Evolutionary conservation across 148 eudicot genomes (phyloP).

Genomic region (Fallopia convolvulus): DNA sequence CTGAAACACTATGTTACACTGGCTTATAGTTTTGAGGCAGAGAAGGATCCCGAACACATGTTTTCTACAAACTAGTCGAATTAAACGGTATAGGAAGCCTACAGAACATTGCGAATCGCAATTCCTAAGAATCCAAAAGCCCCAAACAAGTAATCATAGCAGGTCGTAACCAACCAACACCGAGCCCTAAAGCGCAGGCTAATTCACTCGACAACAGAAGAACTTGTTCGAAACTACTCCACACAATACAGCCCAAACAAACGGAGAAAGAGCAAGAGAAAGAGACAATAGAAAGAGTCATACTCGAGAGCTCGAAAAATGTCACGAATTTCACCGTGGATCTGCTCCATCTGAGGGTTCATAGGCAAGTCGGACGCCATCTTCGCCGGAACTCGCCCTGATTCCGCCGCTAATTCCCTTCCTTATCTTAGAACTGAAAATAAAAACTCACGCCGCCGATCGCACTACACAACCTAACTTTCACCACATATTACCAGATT

Average conservation of each 20-base stretch:
- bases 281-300: slow-evolving; percentile 15
- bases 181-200: not conserved
- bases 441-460: not conserved
- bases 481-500: slow-evolving; percentile 6
- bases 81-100: not conserved
- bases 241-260: not conserved
- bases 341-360: slow-evolving; percentile 98
- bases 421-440: not conserved
- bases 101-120: no score
- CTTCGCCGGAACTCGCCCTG: slow-evolving; percentile 22
- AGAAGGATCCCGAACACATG: not conserved
- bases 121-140: not conserved
- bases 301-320: slow-evolving; percentile 92
- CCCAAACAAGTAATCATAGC: not conserved
- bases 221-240: not conserved
- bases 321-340: slow-evolving; percentile 95
- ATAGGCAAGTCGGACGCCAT: slow-evolving; percentile 64
- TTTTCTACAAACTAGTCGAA: not conserved
- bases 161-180: not conserved
- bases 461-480: not conserved
- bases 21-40: not conserved
- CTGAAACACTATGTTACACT: not conserved
- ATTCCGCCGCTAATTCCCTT: not conserved
- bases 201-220: not conserved
- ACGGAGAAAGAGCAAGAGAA: not conserved